phyloP scores from a whole-genome alignment of 257 asterid genomes.

The Solanum paucissectum region DNA sequence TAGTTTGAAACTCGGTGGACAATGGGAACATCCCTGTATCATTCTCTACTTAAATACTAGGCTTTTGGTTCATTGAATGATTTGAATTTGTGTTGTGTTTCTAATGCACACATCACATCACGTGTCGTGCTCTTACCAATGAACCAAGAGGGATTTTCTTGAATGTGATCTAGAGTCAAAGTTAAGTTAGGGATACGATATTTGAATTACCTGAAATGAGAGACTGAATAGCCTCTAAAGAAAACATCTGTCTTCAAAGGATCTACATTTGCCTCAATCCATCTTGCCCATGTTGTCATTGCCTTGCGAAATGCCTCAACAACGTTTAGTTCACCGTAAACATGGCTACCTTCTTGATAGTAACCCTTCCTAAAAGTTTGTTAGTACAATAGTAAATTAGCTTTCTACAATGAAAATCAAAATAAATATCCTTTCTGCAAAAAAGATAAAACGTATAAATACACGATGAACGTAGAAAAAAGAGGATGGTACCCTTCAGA shows the following conservation, averaged over 20 bases:
- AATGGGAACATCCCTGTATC: neutral
- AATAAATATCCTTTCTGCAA: neutral
- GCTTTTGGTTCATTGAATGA: neutral
- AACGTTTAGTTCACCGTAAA: slow-evolving; percentile 63
- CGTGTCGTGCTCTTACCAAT: neutral
- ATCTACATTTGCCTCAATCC: slow-evolving; percentile 74
- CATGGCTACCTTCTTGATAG: slow-evolving; percentile 82
- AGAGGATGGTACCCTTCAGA: slow-evolving; percentile 59
- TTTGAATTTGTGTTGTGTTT: neutral
- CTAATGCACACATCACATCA: neutral
- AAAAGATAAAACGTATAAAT: neutral
- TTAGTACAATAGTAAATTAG: neutral
- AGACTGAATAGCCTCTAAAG: slow-evolving; percentile 84
- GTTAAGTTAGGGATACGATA: neutral
- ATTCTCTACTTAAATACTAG: neutral
- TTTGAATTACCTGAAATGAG: slow-evolving; percentile 69
- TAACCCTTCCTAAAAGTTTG: slow-evolving; percentile 54
- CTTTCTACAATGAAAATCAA: neutral
- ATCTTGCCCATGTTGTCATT: slow-evolving; percentile 65
- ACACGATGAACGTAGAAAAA: neutral
- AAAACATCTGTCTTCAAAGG: slow-evolving; percentile 43
- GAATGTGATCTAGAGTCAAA: neutral
- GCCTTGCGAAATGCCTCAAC: slow-evolving; percentile 86
- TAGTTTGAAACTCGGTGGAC: neutral
- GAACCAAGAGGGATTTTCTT: neutral